Evolutionary conservation across 2,329 filamentous ascomycete genomes (phyloP), one percentile per base, ranked within the genome.

Genomic region (Botrytis paeoniae): DNA sequence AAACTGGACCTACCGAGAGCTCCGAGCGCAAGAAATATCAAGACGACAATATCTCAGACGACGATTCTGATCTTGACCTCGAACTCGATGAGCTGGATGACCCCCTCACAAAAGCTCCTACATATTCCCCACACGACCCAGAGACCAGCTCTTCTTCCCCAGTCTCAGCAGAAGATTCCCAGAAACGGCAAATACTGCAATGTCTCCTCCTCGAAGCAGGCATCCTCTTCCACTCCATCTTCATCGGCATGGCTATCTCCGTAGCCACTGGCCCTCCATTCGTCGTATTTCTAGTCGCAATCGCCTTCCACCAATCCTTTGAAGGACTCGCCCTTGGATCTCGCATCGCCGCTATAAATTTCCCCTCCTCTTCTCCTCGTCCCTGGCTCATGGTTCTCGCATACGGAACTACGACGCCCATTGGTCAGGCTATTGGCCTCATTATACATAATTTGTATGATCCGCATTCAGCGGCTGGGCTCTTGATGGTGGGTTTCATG

Each of bases 281-380:
- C 79, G 85, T 93, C 60, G 92, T 95, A 20, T 92, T 96, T 75
- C 85, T 96, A 0, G 86, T 95, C 43, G 93, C 93, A 68, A 94
- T 96, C 75, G 89, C 89, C 76, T 95, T 95, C 82, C 93, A 96
- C 79, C 92, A 97, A 83, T 94, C 92, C 1, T 97, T 97, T 76
- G 94, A 97, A 83, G 94, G 94, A 2, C 89, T 97, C 22, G 94
- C 94, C 0, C 88, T 97, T 7, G 94, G 94, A 10, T 92, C 92
- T 61, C 92, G 94, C 73, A 97, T 97, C 78, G 92, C 93, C 0
- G 92, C 92, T 16, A 89, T 97, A 41, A 89, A 92, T 81, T 97
- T 98, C 79, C 89, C 92, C 0, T 87, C 87, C 32, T 87, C 87
- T 4, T 95, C 93, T 0, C 83, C 88, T 2, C 92, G 92, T 65